These are phyloP conservation scores for Penicillium frequentans DNA, from an alignment of 2,329 filamentous ascomycete species.

Conservation along the genomic window DNA sequence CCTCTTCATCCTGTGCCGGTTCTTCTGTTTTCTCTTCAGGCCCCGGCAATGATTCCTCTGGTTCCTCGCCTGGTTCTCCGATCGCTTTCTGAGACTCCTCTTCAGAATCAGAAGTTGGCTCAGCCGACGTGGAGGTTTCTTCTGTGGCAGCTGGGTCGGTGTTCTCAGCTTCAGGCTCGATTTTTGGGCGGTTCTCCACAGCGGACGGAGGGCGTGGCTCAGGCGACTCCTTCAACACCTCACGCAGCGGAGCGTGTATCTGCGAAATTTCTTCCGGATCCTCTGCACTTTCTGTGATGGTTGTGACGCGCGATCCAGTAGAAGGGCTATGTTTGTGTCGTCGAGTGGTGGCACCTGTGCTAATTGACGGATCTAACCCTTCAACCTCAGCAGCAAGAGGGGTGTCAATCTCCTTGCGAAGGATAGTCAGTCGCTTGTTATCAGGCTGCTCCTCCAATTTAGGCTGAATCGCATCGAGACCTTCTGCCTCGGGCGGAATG, in stretches of 20 bases:
- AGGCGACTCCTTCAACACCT: constrained; percentile 14
- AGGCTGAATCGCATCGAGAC: constrained; percentile 58
- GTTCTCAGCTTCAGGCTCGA: not conserved
- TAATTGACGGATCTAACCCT: constrained; percentile 50
- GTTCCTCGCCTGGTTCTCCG: constrained; percentile 3
- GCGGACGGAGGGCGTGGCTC: constrained; percentile 17
- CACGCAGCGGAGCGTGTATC: constrained; percentile 9
- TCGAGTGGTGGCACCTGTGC: constrained; percentile 69
- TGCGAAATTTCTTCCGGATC: constrained; percentile 55
- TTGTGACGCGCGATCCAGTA: constrained; percentile 74
- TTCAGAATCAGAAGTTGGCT: not conserved
- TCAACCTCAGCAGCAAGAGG: constrained; percentile 18
- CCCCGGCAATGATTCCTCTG: not conserved
- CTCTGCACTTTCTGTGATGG: constrained; percentile 79
- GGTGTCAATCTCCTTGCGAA: constrained; percentile 34
- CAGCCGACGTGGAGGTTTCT: not conserved
- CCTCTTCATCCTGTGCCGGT: constrained; percentile 4
- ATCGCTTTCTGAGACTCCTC: constrained; percentile 2
- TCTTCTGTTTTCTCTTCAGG: not conserved
- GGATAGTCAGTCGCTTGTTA: constrained; percentile 36
- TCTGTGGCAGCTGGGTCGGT: not conserved
- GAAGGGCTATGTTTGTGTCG: constrained; percentile 82
- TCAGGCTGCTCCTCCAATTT: constrained; percentile 25
- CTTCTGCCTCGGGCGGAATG: constrained; percentile 88
- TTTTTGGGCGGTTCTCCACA: constrained; percentile 2